Conservation (phyloP, 495 filamentous ascomycete species). For the Daldinia concentrica region DNA sequence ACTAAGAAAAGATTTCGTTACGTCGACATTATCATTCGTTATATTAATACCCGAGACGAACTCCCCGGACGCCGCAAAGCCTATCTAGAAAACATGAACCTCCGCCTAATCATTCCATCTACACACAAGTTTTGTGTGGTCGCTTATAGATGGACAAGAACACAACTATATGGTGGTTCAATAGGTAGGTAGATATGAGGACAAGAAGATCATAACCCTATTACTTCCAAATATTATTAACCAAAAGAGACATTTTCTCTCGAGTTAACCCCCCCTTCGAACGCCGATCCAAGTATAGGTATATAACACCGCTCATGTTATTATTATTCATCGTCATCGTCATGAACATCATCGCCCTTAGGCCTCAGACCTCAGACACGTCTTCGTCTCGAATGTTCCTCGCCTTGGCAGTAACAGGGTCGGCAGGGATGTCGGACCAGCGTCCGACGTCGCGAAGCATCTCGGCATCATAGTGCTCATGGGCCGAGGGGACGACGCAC, state of each 20-base stretch:
- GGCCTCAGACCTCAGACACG: neutral
- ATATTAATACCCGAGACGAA: neutral
- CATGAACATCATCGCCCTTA: neutral
- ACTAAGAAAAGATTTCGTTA: neutral
- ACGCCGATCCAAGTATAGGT: neutral
- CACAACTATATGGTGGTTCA: no score
- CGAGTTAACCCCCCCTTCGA: neutral
- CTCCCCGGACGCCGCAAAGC: neutral
- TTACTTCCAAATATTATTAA: neutral
- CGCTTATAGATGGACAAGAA: no score
- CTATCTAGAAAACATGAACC: neutral
- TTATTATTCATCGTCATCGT: constrained; percentile 10
- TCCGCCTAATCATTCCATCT: neutral
- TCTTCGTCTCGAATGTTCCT: constrained; percentile 31
- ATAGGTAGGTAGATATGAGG: no score
- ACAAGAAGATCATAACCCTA: no score
- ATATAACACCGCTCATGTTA: neutral
- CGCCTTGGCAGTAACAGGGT: constrained; percentile 5
- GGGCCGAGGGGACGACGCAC: constrained; percentile 5
- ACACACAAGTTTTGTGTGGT: no score
- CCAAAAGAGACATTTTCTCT: neutral
- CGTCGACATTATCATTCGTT: constrained; percentile 1
- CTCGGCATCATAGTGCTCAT: neutral
- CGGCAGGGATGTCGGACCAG: constrained; percentile 22
- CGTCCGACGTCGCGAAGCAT: constrained; percentile 19